Base-by-base conservation (phyloP, 306 rosid species). In the Dalbergia cultrata region DNA sequence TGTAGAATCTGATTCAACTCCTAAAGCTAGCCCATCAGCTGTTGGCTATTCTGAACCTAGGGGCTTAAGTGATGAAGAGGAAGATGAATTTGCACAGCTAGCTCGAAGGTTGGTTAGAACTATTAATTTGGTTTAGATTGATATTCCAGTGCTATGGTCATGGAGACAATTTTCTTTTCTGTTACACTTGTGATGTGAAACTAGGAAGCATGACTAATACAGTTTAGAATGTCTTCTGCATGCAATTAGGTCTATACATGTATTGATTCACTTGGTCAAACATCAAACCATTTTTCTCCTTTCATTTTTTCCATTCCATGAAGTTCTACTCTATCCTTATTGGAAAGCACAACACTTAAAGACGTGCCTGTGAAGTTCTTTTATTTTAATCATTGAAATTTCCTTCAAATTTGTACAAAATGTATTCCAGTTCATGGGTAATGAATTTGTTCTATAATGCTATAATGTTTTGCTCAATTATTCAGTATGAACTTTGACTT, bases 31-130 rank as follows among this genome's bases (percentile, higher is more conserved):
- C 70, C 58, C 87, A 34, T 43, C 90, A 43, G 71, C 79, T 17
- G 47, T 81, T 22, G 82, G 75, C 76, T 56, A 66, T 67, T 50
- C 92, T 35, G 80, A 73, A 60, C 18, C 85, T 34, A 81, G 57
- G 82, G 59, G 72, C 63, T 91, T 57, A 50, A 70, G 84, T 77
- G 91, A 89, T 62, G 98, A 93, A 70, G 95, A 92, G 54, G 98
- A 95, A 88, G 99, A 96, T 83, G 99, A 92, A 80, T 96, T 96
- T 82, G 97, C 92, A 44, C 94, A 90, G 87, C 90, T 96, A 21
- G 98, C 98, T 84, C 91, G 97, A 85, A 96, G 99, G 99, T 93
- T 66, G 75, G 56, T 67, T 34, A 43, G 31, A 56, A 79, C 73
- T 80, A 54, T 31, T 19, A 17, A 37, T 43, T 43, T 16, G 14